phyloP scores from a whole-genome alignment of 2,329 filamentous ascomycete genomes.

The Neocatenulostroma microsporum region DNA sequence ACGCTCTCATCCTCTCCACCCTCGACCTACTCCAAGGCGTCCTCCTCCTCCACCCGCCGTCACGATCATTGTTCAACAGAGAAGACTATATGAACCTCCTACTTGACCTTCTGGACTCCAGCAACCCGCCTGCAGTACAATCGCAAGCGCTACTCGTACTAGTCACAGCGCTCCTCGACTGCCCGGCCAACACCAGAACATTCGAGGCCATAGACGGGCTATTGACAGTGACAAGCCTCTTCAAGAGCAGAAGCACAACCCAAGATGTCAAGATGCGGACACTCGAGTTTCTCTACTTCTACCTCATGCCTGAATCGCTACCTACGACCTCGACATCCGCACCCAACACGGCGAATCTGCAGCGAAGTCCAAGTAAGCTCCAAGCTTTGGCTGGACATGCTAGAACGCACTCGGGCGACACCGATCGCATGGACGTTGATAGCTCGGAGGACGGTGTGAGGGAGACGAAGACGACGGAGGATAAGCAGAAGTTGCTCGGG shows the following conservation, averaged over 20 bases:
- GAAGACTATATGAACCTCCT: constrained; percentile 96
- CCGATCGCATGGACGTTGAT: constrained; percentile 23
- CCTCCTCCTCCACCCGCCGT: constrained; percentile 81
- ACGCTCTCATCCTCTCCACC: constrained; percentile 78
- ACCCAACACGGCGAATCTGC: constrained; percentile 22
- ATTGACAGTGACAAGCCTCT: constrained; percentile 82
- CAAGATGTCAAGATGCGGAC: constrained; percentile 89
- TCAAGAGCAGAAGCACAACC: constrained; percentile 78
- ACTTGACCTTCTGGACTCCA: constrained; percentile 82
- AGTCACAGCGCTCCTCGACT: constrained; percentile 78
- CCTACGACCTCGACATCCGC: constrained; percentile 17
- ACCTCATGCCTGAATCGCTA: constrained; percentile 80
- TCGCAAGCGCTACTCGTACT: constrained; percentile 83
- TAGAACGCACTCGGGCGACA: constrained; percentile 27
- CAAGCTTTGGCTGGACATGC: constrained; percentile 17
- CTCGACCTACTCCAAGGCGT: constrained; percentile 84
- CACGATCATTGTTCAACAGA: constrained; percentile 74
- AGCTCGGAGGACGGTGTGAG: constrained; percentile 40
- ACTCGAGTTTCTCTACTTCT: constrained; percentile 98
- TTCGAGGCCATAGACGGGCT: constrained; percentile 91
- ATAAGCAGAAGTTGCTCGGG: constrained; percentile 73
- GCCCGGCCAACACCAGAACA: constrained; percentile 77
- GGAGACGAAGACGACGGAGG: constrained; percentile 58
- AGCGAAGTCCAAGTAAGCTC: constrained; percentile 20
- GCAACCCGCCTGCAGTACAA: constrained; percentile 87